phyloP scores from a whole-genome alignment of 164 flowering plant species.

The Annona cherimola region DNA sequence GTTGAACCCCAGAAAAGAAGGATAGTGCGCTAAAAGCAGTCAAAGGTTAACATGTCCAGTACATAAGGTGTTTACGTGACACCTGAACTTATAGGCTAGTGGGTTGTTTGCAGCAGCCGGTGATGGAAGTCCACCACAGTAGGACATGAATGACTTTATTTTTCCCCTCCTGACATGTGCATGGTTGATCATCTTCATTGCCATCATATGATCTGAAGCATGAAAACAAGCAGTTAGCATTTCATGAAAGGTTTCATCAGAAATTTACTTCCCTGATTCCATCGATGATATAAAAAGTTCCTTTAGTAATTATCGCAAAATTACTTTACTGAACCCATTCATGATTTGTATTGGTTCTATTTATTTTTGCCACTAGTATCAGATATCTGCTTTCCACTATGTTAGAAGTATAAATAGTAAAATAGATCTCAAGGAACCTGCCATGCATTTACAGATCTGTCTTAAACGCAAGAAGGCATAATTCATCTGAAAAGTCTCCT shows the following conservation, averaged over 20 bases:
- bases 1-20: no score
- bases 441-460: no score
- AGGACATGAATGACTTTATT: slow-evolving; percentile 76
- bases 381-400: neutral
- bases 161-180: slow-evolving; percentile 61
- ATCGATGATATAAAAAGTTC: neutral
- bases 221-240: neutral
- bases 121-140: slow-evolving; percentile 98
- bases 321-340: neutral
- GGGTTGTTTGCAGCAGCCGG: slow-evolving; percentile 95
- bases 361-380: neutral
- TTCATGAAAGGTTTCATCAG: neutral
- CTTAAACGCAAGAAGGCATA: no score
- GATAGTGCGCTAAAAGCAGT: no score
- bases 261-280: neutral
- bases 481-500: no score
- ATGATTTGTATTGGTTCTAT: neutral
- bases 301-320: neutral
- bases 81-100: slow-evolving; percentile 96
- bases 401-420: no score
- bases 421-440: no score
- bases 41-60: no score
- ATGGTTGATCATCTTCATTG: slow-evolving; percentile 92
- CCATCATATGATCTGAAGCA: slow-evolving; percentile 96
- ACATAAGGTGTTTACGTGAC: slow-evolving; percentile 4